Conservation (phyloP, 441 rosid genomes). For the Euphorbia neoarborescens region DNA sequence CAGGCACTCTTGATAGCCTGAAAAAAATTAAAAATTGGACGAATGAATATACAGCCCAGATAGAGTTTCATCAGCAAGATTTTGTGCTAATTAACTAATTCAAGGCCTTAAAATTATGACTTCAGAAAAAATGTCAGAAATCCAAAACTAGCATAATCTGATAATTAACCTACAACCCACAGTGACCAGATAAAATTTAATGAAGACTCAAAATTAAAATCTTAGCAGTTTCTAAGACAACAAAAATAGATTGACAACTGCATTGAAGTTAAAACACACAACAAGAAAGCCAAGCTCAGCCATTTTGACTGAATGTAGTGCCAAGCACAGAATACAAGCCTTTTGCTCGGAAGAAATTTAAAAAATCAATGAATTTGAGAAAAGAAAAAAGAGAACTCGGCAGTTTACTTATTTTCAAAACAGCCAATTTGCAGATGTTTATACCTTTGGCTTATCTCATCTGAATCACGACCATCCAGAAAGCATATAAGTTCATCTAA, state of each 20-base stretch:
- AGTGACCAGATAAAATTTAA: slow-evolving; percentile 9
- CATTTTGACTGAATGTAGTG: background rate
- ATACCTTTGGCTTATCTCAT: slow-evolving; percentile 77
- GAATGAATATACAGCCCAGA: slow-evolving; percentile 8
- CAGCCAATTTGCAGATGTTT: slow-evolving; percentile 12
- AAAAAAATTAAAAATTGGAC: slow-evolving; percentile 13
- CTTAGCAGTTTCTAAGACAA: background rate
- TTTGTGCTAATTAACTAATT: slow-evolving; percentile 10
- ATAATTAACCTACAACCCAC: background rate
- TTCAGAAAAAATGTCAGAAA: background rate
- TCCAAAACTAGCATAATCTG: background rate
- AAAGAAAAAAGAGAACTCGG: background rate
- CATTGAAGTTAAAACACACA: background rate
- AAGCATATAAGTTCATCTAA: slow-evolving; percentile 94
- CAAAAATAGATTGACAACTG: background rate
- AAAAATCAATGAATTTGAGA: background rate
- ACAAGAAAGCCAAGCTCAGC: background rate
- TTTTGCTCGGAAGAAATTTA: background rate
- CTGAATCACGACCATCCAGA: slow-evolving; percentile 61
- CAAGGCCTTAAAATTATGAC: background rate
- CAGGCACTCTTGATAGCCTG: slow-evolving; percentile 83
- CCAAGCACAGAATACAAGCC: background rate
- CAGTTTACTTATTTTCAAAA: slow-evolving; percentile 9
- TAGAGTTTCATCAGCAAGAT: background rate
- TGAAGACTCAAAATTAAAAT: background rate